Percentiles rank a stretch among this genome's conserved stretches.
Conservation (phyloP, 179 eudicot genomes). For the Beta corolliflora region DNA sequence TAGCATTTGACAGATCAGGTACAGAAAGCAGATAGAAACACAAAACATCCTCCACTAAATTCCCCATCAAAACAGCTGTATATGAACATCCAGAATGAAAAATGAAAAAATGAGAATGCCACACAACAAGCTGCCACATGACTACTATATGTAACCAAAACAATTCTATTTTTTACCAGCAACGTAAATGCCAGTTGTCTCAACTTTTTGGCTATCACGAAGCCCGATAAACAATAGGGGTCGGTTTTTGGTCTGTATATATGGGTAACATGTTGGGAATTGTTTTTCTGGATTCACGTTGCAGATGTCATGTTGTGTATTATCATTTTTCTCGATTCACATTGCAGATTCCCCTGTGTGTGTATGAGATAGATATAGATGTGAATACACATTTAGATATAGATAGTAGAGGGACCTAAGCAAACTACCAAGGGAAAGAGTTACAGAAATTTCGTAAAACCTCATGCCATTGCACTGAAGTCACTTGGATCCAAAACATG, state of each 20-base stretch:
- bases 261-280: too few relatives aligned
- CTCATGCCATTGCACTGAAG: background rate
- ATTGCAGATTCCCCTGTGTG: background rate
- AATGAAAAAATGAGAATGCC: too few relatives aligned
- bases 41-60: background rate
- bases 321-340: background rate
- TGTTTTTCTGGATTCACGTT: too few relatives aligned
- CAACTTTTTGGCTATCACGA: too few relatives aligned
- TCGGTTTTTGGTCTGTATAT: background rate
- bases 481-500: background rate
- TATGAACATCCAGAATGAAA: background rate
- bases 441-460: too few relatives aligned
- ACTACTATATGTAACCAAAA: background rate
- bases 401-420: background rate
- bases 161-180: background rate
- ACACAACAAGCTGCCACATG: background rate
- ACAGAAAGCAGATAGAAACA: background rate
- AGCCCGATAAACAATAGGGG: background rate
- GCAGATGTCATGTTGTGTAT: too few relatives aligned
- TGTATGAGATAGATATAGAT: background rate
- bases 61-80: background rate
- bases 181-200: background rate
- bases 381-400: background rate
- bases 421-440: background rate
- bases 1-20: slow-evolving; percentile 5